These are phyloP conservation scores for Trichophyton verrucosum DNA, from an alignment of 2,329 filamentous ascomycete species.

Conservation along the genomic window DNA sequence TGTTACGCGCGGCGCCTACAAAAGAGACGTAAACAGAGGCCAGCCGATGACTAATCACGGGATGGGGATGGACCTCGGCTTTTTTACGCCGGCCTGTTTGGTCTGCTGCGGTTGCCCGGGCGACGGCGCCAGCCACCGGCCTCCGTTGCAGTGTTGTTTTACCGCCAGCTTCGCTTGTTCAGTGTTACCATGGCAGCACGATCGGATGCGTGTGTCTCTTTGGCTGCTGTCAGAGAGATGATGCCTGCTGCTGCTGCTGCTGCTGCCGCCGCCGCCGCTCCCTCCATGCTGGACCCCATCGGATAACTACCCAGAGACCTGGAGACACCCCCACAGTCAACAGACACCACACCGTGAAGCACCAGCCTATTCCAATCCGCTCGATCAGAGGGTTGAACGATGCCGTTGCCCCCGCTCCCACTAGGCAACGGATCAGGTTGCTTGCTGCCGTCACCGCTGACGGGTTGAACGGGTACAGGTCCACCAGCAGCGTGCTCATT, in stretches of 20 bases:
- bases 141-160: no score
- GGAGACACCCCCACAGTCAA: slow-evolving; percentile 17
- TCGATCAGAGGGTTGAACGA: slow-evolving; percentile 29
- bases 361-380: slow-evolving; percentile 31
- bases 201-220: background rate
- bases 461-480: slow-evolving; percentile 39
- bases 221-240: background rate
- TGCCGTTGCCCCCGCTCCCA: slow-evolving; percentile 41
- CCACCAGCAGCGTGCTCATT: slow-evolving; percentile 41
- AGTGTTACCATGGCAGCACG: background rate
- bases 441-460: slow-evolving; percentile 43
- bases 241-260: background rate
- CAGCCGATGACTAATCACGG: no score
- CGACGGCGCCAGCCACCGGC: no score
- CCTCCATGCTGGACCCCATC: background rate
- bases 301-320: background rate
- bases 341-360: slow-evolving; percentile 22
- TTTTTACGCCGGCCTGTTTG: no score
- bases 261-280: background rate
- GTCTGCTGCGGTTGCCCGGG: no score
- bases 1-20: no score
- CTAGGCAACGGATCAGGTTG: slow-evolving; percentile 42
- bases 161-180: no score
- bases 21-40: no score
- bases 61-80: no score